Percentiles rank a stretch among this genome's conserved stretches.
phyloP scores from a whole-genome alignment of 148 eudicot species.

The Camellia japonica region DNA sequence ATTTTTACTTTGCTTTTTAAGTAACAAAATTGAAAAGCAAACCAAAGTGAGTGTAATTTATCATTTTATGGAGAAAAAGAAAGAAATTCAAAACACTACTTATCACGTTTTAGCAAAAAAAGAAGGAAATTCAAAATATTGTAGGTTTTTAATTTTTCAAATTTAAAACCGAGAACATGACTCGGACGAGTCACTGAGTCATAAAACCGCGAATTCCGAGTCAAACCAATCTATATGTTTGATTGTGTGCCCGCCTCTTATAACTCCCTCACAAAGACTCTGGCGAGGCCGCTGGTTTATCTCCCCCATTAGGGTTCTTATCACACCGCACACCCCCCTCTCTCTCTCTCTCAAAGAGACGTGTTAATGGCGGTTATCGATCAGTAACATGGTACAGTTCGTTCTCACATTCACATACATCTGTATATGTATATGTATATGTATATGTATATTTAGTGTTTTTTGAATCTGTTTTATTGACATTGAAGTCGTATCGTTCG shows the following conservation, averaged over 20 bases:
- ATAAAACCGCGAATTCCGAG: conserved; percentile 4
- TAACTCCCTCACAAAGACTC: neutral
- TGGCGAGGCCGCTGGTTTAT: neutral
- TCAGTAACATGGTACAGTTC: neutral
- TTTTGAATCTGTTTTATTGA: no score
- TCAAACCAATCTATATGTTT: neutral
- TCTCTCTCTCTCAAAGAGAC: conserved; percentile 6
- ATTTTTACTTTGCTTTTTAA: no score
- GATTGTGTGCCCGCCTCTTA: neutral
- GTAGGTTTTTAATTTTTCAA: neutral
- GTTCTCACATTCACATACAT: neutral
- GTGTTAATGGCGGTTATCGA: conserved; percentile 1
- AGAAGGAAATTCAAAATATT: neutral
- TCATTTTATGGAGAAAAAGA: no score
- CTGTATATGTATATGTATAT: neutral
- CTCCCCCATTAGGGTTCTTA: conserved; percentile 9
- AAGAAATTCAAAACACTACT: no score
- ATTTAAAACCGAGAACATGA: neutral
- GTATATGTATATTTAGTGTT: neutral
- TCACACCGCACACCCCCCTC: neutral
- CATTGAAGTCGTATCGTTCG: neutral
- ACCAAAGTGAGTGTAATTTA: no score
- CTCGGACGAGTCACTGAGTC: conserved; percentile 6
- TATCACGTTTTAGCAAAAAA: no score
- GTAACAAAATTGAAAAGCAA: no score